A percentile compares a stretch with the other conserved stretches of the same genome.
These are phyloP conservation scores for Colletotrichum shisoi DNA, from an alignment of 2,329 filamentous ascomycete genomes.

Conservation along the genomic window DNA sequence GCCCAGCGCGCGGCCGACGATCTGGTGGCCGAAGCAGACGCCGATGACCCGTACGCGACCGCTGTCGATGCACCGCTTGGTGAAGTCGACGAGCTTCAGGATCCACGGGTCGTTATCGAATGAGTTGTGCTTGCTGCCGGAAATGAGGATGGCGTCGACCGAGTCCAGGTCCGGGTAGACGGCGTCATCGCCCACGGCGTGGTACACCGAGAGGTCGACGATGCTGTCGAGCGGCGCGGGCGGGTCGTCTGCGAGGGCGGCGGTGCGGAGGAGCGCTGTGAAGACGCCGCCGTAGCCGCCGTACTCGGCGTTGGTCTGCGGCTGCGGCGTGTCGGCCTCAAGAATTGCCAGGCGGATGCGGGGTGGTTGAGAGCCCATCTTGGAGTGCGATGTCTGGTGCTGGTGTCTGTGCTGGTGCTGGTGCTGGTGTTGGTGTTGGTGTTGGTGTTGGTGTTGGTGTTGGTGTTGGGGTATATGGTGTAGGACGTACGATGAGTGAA, in stretches of 20 bases:
- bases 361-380: conserved; percentile 41
- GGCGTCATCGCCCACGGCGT: conserved; percentile 71
- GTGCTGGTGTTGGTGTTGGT: neutral
- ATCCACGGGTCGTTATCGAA: conserved; percentile 82
- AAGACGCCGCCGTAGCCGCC: conserved; percentile 78
- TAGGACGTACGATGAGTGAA: too few species aligned
- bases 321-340: conserved; percentile 82
- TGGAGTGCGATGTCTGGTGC: neutral
- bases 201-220: conserved; percentile 70
- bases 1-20: conserved; percentile 76
- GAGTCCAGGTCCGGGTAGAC: conserved; percentile 76
- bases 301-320: conserved; percentile 69
- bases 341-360: conserved; percentile 83
- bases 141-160: conserved; percentile 84
- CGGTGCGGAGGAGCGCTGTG: conserved; percentile 63
- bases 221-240: conserved; percentile 53
- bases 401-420: neutral
- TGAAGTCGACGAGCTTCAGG: conserved; percentile 73
- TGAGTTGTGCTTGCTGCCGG: conserved; percentile 76
- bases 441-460: neutral
- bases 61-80: conserved; percentile 64
- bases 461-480: neutral
- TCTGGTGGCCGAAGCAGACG: conserved; percentile 89
- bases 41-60: conserved; percentile 75
- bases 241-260: conserved; percentile 57